These are phyloP conservation scores for Sarocladium brachiariae DNA, from an alignment of 2,329 filamentous ascomycete genomes.

Conservation along the genomic window DNA sequence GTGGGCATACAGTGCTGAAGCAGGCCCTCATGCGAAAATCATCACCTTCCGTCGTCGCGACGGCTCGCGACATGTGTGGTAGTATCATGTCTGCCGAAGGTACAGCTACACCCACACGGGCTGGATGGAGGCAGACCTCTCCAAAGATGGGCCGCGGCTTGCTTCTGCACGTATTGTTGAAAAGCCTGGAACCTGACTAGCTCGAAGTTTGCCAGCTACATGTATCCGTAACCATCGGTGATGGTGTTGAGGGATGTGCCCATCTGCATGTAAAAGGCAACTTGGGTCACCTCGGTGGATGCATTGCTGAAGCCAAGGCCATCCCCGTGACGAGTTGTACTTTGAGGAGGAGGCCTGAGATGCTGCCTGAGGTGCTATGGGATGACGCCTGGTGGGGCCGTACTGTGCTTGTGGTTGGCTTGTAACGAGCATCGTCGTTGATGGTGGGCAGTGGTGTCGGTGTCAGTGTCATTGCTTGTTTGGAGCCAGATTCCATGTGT, in stretches of 20 bases:
- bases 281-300: neutral
- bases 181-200: neutral
- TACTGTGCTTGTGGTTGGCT: neutral
- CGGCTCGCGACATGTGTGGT: too few relatives aligned
- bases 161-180: neutral
- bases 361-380: neutral
- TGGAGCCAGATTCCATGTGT: neutral
- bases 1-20: neutral
- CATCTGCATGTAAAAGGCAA: neutral
- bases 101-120: neutral
- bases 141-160: neutral
- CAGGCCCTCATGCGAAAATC: neutral
- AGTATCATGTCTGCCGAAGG: neutral
- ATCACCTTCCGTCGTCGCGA: neutral
- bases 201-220: too few relatives aligned
- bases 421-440: neutral
- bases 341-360: too few relatives aligned
- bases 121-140: neutral
- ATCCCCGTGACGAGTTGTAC: too few relatives aligned
- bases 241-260: neutral
- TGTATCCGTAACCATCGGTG: too few relatives aligned
- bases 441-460: neutral
- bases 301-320: neutral
- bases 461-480: constrained; percentile 5
- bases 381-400: neutral